These are phyloP conservation scores for Thelonectria blattea DNA, from an alignment of 2,329 filamentous ascomycete species.

Conservation along the genomic window DNA sequence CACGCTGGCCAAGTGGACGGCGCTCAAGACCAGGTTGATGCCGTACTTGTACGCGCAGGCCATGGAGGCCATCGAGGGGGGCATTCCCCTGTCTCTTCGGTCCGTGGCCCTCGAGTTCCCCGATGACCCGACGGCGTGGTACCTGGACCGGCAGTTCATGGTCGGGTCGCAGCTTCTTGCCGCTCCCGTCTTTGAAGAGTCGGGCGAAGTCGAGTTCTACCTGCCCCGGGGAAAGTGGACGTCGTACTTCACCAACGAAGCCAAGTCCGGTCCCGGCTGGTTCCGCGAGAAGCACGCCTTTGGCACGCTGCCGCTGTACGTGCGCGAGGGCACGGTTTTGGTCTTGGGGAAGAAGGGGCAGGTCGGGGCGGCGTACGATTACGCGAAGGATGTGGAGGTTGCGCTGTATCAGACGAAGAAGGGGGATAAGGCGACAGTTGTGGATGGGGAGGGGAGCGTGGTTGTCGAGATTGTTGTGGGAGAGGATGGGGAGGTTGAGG, in stretches of 20 bases:
- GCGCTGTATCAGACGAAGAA: slow-evolving; percentile 50
- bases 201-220: slow-evolving; percentile 71
- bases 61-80: slow-evolving; percentile 50
- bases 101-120: slow-evolving; percentile 75
- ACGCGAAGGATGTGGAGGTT: slow-evolving; percentile 54
- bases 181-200: slow-evolving; percentile 68
- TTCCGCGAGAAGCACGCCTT: slow-evolving; percentile 66
- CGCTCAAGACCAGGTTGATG: slow-evolving; percentile 59
- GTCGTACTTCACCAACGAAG: slow-evolving; percentile 54
- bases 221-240: slow-evolving; percentile 58
- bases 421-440: slow-evolving; percentile 50
- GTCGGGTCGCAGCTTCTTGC: slow-evolving; percentile 69
- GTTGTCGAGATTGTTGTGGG: slow-evolving; percentile 50
- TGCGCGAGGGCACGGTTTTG: slow-evolving; percentile 59
- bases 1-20: slow-evolving; percentile 54
- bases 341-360: slow-evolving; percentile 51
- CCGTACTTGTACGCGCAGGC: slow-evolving; percentile 58
- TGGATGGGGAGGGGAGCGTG: slow-evolving; percentile 50
- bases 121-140: slow-evolving; percentile 71
- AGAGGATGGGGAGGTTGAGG: slow-evolving; percentile 47
- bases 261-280: slow-evolving; percentile 60
- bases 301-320: slow-evolving; percentile 62
- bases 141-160: slow-evolving; percentile 75
- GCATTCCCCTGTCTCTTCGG: slow-evolving; percentile 67
- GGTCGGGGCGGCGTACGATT: slow-evolving; percentile 55